Conservation (phyloP, 164 flowering plant genomes). For the Chimonanthus praecox region DNA sequence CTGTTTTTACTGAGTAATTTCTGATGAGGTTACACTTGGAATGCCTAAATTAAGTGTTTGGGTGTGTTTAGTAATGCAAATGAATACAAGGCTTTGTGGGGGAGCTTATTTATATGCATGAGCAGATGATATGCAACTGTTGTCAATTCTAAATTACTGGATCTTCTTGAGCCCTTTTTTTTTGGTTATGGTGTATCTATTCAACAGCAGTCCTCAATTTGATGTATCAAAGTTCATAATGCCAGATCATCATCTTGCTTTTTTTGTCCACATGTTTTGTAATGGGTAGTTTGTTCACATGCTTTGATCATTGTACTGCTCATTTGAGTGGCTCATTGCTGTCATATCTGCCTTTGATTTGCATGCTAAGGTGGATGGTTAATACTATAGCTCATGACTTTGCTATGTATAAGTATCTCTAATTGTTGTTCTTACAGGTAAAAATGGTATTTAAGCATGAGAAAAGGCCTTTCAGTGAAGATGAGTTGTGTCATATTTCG, state of each 20-base stretch:
- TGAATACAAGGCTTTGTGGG: neutral
- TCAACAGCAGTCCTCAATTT: neutral
- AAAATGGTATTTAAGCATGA: conserved; percentile 30
- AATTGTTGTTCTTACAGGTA: conserved; percentile 25
- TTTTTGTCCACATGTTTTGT: too few relatives aligned
- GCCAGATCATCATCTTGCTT: neutral
- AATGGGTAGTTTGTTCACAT: neutral
- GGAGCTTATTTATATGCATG: neutral
- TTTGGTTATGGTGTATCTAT: neutral
- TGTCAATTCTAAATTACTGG: neutral
- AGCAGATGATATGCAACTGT: too few relatives aligned
- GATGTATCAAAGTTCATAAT: neutral
- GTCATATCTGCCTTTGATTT: neutral
- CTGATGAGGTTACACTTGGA: too few relatives aligned
- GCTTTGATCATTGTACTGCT: neutral
- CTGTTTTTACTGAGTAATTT: too few relatives aligned
- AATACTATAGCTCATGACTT: neutral
- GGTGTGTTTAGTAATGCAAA: neutral
- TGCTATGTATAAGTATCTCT: neutral
- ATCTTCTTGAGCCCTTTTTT: neutral
- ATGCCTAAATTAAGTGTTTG: too few relatives aligned
- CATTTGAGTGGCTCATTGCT: too few relatives aligned
- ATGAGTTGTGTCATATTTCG: conserved; percentile 26
- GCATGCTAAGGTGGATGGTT: neutral
- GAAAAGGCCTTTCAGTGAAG: conserved; percentile 38